A percentile compares a stretch with the other conserved stretches of the same genome.
phyloP scores from a whole-genome alignment of 1,284 basidiomycete genomes.

The Puccinia brachypodii region DNA sequence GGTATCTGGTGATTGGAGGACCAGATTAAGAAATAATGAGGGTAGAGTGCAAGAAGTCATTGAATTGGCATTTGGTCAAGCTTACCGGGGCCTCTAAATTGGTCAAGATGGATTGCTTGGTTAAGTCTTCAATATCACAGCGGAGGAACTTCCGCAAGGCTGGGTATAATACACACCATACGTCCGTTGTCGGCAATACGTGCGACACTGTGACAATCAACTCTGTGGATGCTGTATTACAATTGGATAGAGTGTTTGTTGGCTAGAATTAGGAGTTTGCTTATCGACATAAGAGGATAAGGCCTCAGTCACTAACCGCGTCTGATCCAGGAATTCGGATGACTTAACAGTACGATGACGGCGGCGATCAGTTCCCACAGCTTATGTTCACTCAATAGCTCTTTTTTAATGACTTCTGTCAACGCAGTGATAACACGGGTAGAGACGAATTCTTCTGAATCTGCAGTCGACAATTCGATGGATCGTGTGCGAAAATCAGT shows the following conservation, averaged over 20 bases:
- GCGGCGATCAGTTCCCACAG: constrained; percentile 90
- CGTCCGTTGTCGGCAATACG: constrained; percentile 76
- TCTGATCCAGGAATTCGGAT: constrained; percentile 94
- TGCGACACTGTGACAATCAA: constrained; percentile 81
- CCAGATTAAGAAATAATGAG: constrained; percentile 35
- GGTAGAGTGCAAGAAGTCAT: background rate
- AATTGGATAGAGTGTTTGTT: constrained; percentile 11
- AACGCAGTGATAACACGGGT: constrained; percentile 80
- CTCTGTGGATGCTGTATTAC: constrained; percentile 69
- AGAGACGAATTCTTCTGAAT: constrained; percentile 91
- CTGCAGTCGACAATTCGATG: constrained; percentile 59
- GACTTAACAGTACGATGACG: constrained; percentile 83
- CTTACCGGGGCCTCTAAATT: constrained; percentile 76
- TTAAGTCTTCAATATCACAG: constrained; percentile 76
- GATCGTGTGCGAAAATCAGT: background rate
- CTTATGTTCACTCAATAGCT: constrained; percentile 83
- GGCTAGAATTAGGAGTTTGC: background rate
- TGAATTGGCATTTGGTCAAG: constrained; percentile 19
- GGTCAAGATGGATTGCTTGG: constrained; percentile 71
- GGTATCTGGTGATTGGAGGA: constrained; percentile 63
- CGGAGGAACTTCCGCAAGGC: constrained; percentile 79
- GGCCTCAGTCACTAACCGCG: constrained; percentile 65
- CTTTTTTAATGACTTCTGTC: constrained; percentile 78
- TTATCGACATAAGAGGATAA: background rate
- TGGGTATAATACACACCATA: constrained; percentile 96